Percentiles rank a stretch among this genome's conserved stretches.
Evolutionary conservation across 768 basidiomycete species (phyloP).

Genomic region (Galerina marginata): DNA sequence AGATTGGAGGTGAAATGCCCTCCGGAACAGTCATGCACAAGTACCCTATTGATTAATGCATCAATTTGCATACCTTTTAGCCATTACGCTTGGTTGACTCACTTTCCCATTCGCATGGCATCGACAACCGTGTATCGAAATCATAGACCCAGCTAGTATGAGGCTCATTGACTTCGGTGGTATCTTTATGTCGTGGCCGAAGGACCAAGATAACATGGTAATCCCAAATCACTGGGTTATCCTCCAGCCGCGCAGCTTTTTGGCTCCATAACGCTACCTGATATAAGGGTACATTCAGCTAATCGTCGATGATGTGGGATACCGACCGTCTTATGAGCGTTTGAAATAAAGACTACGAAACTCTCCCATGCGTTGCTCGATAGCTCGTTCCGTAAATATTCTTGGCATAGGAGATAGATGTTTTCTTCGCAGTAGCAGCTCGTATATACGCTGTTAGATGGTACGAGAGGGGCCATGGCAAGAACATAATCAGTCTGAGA

Average conservation of each 20-base stretch:
- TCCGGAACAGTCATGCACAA: slow-evolving; percentile 48
- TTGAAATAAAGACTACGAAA: slow-evolving; percentile 70
- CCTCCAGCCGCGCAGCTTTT: slow-evolving; percentile 41
- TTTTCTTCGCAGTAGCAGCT: slow-evolving; percentile 78
- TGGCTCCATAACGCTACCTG: slow-evolving; percentile 75
- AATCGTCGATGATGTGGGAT: slow-evolving; percentile 2
- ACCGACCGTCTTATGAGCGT: slow-evolving; percentile 59
- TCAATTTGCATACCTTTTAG: neutral
- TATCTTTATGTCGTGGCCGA: slow-evolving; percentile 32
- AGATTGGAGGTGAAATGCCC: slow-evolving; percentile 35
- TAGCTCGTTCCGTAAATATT: slow-evolving; percentile 38
- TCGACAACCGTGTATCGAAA: slow-evolving; percentile 58
- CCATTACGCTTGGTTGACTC: slow-evolving; percentile 16
- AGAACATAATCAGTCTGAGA: no score
- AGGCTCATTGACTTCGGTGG: slow-evolving; percentile 2
- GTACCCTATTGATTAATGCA: slow-evolving; percentile 45
- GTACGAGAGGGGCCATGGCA: slow-evolving; percentile 29
- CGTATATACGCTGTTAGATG: slow-evolving; percentile 54
- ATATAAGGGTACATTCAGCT: neutral
- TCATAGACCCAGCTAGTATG: slow-evolving; percentile 67
- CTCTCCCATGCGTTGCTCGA: slow-evolving; percentile 50
- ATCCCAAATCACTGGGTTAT: slow-evolving; percentile 66
- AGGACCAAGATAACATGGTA: slow-evolving; percentile 74
- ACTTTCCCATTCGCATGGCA: slow-evolving; percentile 61
- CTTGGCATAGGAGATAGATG: slow-evolving; percentile 60